Conservation (phyloP, 179 eudicot species). For the Beta macrorhiza region DNA sequence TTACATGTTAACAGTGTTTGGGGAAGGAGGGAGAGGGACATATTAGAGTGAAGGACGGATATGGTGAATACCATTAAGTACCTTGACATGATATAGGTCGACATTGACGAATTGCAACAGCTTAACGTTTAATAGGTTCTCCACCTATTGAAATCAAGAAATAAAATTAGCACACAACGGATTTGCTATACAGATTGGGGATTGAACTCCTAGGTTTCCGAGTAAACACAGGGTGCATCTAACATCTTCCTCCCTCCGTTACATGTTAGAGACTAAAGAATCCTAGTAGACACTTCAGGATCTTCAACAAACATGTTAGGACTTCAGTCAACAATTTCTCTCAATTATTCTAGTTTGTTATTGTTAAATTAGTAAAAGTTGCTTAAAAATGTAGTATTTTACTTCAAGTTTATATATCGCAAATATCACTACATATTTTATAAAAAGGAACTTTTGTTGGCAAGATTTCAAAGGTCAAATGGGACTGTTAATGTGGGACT, state of each 20-base stretch:
- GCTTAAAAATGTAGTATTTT: background rate
- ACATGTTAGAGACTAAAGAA: background rate
- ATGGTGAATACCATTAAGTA: slow-evolving; percentile 40
- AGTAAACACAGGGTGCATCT: background rate
- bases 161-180: slow-evolving; percentile 27
- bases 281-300: background rate
- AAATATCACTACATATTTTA: background rate
- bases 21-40: background rate
- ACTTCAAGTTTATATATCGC: background rate
- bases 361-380: background rate
- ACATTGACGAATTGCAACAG: slow-evolving; percentile 66
- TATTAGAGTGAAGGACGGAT: slow-evolving; percentile 3
- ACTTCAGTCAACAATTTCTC: background rate
- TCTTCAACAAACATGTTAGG: background rate
- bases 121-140: slow-evolving; percentile 63
- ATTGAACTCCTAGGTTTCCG: background rate
- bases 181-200: background rate
- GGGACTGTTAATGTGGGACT: background rate
- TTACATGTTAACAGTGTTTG: background rate
- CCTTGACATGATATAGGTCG: slow-evolving; percentile 86
- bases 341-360: background rate
- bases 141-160: slow-evolving; percentile 55
- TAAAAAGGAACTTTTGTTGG: background rate
- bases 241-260: background rate
- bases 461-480: background rate